phyloP scores from a whole-genome alignment of 1,284 basidiomycete species.

The Cutaneotrichosporon cyanovorans region DNA sequence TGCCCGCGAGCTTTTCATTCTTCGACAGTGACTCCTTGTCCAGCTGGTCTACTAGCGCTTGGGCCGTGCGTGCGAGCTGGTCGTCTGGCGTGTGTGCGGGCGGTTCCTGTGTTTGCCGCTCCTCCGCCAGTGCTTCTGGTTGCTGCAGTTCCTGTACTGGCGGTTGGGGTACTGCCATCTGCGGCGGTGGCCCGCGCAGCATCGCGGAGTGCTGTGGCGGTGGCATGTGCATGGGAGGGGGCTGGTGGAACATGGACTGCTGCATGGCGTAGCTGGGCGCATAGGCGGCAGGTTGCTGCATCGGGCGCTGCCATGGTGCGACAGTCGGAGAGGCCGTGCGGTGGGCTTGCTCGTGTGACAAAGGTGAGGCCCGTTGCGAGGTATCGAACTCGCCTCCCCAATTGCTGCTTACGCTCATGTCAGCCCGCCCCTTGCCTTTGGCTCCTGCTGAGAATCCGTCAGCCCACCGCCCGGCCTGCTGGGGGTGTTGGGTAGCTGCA shows the following conservation, averaged over 20 bases:
- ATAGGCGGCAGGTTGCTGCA: background rate
- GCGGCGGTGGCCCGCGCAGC: constrained; percentile 2
- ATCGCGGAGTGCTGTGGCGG: constrained; percentile 3
- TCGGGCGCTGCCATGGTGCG: constrained; percentile 17
- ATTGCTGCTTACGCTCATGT: background rate
- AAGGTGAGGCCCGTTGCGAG: constrained; percentile 2
- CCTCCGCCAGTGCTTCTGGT: background rate
- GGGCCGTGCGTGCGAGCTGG: constrained; percentile 68
- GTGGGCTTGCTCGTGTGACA: background rate
- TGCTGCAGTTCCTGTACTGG: constrained; percentile 2
- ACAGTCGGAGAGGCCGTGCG: constrained; percentile 6
- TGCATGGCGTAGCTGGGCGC: background rate
- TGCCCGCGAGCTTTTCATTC: constrained; percentile 82
- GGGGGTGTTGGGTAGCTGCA: background rate
- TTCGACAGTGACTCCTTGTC: constrained; percentile 41
- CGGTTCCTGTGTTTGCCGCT: constrained; percentile 2
- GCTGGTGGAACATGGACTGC: constrained; percentile 11
- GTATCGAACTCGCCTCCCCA: constrained; percentile 22
- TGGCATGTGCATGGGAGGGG: constrained; percentile 5
- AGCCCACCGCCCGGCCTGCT: constrained; percentile 16
- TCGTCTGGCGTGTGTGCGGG: constrained; percentile 42
- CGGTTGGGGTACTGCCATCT: constrained; percentile 3
- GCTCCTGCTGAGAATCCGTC: constrained; percentile 10
- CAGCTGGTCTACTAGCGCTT: constrained; percentile 61
- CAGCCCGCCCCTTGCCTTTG: constrained; percentile 17